phyloP scores from a whole-genome alignment of 306 rosid genomes.

The Acacia melanoxylon region DNA sequence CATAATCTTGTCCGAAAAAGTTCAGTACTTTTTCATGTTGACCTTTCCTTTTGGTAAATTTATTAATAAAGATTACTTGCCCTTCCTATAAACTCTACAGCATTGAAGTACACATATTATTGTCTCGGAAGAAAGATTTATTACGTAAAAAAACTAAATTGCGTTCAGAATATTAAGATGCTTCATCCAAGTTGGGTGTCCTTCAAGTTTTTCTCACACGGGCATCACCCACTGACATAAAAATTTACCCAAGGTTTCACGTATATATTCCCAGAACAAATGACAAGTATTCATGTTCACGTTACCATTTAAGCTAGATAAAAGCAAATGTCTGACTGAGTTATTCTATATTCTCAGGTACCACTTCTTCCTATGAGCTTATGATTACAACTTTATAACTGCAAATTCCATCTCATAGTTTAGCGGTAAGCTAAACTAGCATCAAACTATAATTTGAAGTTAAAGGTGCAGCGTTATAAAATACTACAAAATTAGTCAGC shows the following conservation, averaged over 20 bases:
- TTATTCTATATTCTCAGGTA: slow-evolving; percentile 6
- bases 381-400: slow-evolving; percentile 7
- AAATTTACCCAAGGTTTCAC: slow-evolving; percentile 3
- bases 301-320: background rate
- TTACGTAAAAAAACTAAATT: too few relatives aligned
- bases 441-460: slow-evolving; percentile 7
- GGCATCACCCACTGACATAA: background rate
- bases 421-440: slow-evolving; percentile 19
- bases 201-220: slow-evolving; percentile 16
- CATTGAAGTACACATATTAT: too few relatives aligned
- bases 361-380: slow-evolving; percentile 21
- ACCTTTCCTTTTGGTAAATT: too few relatives aligned
- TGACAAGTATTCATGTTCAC: background rate
- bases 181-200: background rate
- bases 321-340: background rate
- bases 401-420: background rate
- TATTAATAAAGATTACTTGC: too few relatives aligned
- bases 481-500: background rate
- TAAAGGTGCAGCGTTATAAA: background rate
- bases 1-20: too few relatives aligned
- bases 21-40: too few relatives aligned
- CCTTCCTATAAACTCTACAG: too few relatives aligned
- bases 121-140: too few relatives aligned
- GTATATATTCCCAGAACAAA: slow-evolving; percentile 11
- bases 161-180: too few relatives aligned